phyloP scores from a whole-genome alignment of 176 grass and related monocot genomes.

The Aechmea fasciata region DNA sequence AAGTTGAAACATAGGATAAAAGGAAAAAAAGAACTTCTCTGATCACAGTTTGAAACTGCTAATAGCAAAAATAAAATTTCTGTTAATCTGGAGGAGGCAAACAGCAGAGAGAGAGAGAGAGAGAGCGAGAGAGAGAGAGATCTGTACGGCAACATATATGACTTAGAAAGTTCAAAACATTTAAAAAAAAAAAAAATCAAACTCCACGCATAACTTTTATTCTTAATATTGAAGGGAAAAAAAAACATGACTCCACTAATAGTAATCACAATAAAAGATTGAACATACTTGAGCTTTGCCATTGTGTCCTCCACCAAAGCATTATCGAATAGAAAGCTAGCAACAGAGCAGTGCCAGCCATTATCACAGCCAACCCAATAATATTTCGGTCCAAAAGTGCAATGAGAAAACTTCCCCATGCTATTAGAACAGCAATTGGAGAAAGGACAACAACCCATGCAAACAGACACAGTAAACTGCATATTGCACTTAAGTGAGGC shows the following conservation, averaged over 20 bases:
- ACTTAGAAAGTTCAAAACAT: too few species aligned
- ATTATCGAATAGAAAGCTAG: conserved; percentile 99
- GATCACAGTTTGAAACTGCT: too few species aligned
- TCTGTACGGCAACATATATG: too few species aligned
- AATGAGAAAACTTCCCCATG: conserved; percentile 80
- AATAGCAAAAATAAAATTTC: too few species aligned
- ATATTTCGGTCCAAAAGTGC: conserved; percentile 79
- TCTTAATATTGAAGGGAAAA: conserved; percentile 6
- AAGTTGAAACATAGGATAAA: too few species aligned
- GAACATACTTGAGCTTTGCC: conserved; percentile 97
- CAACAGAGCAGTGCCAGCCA: conserved; percentile 81
- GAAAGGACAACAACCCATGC: conserved; percentile 84
- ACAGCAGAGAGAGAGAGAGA: too few species aligned
- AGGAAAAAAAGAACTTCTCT: too few species aligned
- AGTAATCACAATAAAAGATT: conserved; percentile 21
- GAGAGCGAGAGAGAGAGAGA: too few species aligned
- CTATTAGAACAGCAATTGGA: conserved; percentile 54
- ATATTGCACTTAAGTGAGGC: conserved; percentile 59
- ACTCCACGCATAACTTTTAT: too few species aligned
- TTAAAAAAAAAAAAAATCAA: too few species aligned
- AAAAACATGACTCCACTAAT: conserved; percentile 6
- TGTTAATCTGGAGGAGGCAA: too few species aligned
- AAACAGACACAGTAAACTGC: conserved; percentile 54
- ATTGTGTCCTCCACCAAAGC: conserved; percentile 99
- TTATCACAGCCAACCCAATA: conserved; percentile 96